Percentiles rank a stretch among this genome's conserved stretches.
These are phyloP conservation scores for Ascocoryne sarcoides DNA, from an alignment of 2,329 filamentous ascomycete species.

Conservation along the genomic window DNA sequence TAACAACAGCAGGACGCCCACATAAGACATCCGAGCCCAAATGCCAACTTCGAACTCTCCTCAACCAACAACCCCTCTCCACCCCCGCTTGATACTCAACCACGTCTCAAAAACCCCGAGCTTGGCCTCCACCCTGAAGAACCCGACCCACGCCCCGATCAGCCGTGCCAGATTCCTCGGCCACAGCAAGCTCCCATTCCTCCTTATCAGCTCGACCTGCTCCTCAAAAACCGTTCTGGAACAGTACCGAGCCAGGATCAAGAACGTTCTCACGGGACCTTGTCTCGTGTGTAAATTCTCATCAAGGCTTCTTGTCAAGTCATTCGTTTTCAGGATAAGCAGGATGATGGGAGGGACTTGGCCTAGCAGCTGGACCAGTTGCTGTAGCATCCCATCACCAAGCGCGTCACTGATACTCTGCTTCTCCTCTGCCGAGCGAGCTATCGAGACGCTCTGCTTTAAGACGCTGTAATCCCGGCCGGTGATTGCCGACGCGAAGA, in stretches of 20 bases:
- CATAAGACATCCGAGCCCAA: no score
- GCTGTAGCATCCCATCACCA: constrained; percentile 78
- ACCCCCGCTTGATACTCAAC: constrained; percentile 43
- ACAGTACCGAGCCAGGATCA: constrained; percentile 63
- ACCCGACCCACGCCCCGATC: constrained; percentile 48
- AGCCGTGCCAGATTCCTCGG: constrained; percentile 47
- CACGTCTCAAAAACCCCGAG: constrained; percentile 55
- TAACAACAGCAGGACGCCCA: not conserved
- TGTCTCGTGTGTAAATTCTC: constrained; percentile 74
- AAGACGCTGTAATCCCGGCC: constrained; percentile 82
- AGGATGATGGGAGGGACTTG: constrained; percentile 87
- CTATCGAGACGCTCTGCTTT: constrained; percentile 42
- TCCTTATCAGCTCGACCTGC: constrained; percentile 48
- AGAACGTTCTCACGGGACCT: constrained; percentile 55
- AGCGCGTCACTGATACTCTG: constrained; percentile 76
- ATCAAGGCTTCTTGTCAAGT: constrained; percentile 86
- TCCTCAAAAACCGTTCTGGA: constrained; percentile 57
- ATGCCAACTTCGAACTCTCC: no score
- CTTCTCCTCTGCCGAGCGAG: constrained; percentile 67
- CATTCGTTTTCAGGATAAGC: constrained; percentile 94
- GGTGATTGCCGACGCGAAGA: constrained; percentile 95
- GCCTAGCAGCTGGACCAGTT: constrained; percentile 80
- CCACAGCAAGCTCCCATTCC: constrained; percentile 47
- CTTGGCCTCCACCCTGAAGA: constrained; percentile 52
- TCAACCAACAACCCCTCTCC: constrained; percentile 6